These are phyloP conservation scores for Aspergillus homomorphus DNA, from an alignment of 495 filamentous ascomycete species.

Conservation along the genomic window DNA sequence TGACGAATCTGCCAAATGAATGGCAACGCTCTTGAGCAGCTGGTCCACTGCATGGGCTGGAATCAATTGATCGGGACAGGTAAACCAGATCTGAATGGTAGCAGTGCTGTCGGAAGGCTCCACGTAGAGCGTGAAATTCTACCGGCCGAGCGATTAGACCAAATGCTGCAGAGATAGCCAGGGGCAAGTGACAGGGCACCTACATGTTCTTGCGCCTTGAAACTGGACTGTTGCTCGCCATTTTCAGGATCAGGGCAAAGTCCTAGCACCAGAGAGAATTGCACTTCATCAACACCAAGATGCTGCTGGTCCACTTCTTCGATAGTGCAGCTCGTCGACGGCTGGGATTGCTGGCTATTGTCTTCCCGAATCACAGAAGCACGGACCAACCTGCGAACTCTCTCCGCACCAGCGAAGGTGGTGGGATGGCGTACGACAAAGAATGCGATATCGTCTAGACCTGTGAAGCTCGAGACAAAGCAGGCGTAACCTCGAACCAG, in stretches of 20 bases:
- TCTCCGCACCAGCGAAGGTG: constrained; percentile 3
- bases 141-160: neutral
- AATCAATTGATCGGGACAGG: constrained; percentile 21
- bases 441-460: constrained; percentile 25
- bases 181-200: neutral
- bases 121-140: constrained; percentile 18
- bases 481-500: constrained; percentile 22
- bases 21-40: constrained; percentile 16
- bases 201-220: constrained; percentile 8
- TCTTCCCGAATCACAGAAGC: constrained; percentile 13
- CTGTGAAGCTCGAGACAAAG: constrained; percentile 23
- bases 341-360: neutral
- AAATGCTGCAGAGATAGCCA: neutral
- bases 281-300: constrained; percentile 18
- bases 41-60: constrained; percentile 19
- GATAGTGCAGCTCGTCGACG: constrained; percentile 3
- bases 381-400: constrained; percentile 2
- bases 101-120: neutral
- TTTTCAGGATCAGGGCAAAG: constrained; percentile 13
- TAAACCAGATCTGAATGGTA: constrained; percentile 15
- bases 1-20: constrained; percentile 15
- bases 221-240: constrained; percentile 7
- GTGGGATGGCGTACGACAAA: constrained; percentile 8
- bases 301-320: constrained; percentile 13
- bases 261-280: constrained; percentile 22